Base-by-base conservation (phyloP, 148 eudicot genomes). In the Chenopodium berlandieri region DNA sequence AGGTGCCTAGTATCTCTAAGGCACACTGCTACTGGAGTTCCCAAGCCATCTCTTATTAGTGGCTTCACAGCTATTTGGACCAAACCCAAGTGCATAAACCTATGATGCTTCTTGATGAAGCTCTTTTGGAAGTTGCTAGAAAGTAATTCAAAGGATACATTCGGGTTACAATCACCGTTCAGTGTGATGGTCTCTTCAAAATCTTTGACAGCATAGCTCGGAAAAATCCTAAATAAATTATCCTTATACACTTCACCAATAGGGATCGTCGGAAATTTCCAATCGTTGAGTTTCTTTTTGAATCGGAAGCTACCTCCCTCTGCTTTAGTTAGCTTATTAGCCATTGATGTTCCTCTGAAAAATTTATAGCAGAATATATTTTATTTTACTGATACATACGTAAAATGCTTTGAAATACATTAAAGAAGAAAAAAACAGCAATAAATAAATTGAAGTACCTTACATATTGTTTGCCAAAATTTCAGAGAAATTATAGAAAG, bases 201-300 rank as follows among this genome's bases (percentile, higher is more conserved):
- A 2, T 80, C 82, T 73, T 73, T 63, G 25, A 73, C 16, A n/a
- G 30, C 23, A 32, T 50, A 69, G 22, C 66, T 73, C 10, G 60
- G 63, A 9, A 63, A 46, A 68, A 79, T 50, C 7, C 25, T 16
- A 4, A 62, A 62, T 40, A 40, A 40, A 40, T 40, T 40, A 6
- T 11, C 6, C 20, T 62, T 6, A 2, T 62, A 79, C 9, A 79
- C 47, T 12, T 71, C 46, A 9, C 40, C 2, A 10, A 79, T 70
- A 8, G 76, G 76, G 56, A 79, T 71, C 19, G 58, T 71, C 0
- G 76, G 82, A 23, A 23, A 73, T 19, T 80, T 72, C 82, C 82
- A 80, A 1, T 62, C 13, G 14, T 79, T 71, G 0, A 8, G 2
- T 5, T 46, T 47, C 19, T 9, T 23, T 23, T 9, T 63, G n/a